Evolutionary conservation across 2,329 filamentous ascomycete genomes (phyloP).

Genomic region (Fusarium nanum): DNA sequence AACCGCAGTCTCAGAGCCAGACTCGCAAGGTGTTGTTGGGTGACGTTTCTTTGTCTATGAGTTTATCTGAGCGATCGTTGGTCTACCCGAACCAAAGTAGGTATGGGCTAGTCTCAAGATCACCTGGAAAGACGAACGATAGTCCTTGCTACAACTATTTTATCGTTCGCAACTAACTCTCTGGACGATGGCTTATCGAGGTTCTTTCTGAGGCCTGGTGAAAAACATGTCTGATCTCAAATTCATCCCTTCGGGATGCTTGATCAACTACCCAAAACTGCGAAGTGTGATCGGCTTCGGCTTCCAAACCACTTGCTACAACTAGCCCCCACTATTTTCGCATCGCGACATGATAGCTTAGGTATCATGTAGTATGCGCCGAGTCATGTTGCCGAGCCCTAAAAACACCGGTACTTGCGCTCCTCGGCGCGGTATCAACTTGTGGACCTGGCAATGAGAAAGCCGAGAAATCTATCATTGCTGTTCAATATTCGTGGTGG

Average conservation of each 20-base stretch:
- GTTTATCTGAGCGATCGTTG: not conserved
- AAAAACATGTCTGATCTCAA: not conserved
- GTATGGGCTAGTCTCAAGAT: not conserved
- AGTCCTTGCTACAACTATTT: not conserved
- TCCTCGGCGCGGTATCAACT: not conserved
- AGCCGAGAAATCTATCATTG: conserved; percentile 20
- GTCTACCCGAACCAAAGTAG: not conserved
- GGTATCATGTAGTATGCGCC: conserved; percentile 26
- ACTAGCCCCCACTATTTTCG: not conserved
- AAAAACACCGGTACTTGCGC: conserved; percentile 14
- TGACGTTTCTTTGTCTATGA: conserved; percentile 7
- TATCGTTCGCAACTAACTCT: not conserved
- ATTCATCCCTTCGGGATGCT: not conserved
- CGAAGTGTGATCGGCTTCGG: not conserved
- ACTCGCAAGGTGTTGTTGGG: not conserved
- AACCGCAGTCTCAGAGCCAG: not conserved
- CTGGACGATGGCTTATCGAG: not conserved
- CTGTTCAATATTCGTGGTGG: not conserved
- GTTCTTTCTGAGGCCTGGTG: not conserved
- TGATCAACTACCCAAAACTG: not conserved
- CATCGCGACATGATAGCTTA: conserved; percentile 22
- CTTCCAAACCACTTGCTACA: not conserved
- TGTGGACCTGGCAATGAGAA: conserved; percentile 5
- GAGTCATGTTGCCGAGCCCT: conserved; percentile 30
- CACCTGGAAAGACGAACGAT: not conserved